phyloP scores from a whole-genome alignment of 2,329 filamentous ascomycete genomes.

The Paecilomyces dactylethromorphus region DNA sequence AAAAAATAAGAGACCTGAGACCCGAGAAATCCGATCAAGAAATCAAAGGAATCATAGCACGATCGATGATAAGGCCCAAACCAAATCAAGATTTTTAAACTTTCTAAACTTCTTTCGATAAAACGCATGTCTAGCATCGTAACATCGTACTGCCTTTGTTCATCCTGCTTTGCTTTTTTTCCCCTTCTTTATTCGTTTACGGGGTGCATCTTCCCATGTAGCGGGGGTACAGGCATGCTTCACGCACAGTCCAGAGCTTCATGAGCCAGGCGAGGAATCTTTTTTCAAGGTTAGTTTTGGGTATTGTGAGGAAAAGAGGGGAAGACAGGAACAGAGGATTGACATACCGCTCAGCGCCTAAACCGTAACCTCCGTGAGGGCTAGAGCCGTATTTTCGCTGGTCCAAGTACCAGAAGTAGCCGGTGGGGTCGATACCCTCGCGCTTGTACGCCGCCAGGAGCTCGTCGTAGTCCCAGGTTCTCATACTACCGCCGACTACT shows the following conservation, averaged over 20 bases:
- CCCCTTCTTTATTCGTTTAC: background rate
- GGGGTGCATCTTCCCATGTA: background rate
- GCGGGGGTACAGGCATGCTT: background rate
- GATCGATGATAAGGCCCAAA: constrained; percentile 10
- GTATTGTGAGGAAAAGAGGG: background rate
- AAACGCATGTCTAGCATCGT: background rate
- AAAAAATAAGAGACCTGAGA: background rate
- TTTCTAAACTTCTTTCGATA: constrained; percentile 1
- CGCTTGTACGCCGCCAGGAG: constrained; percentile 80
- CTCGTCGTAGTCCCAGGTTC: constrained; percentile 87
- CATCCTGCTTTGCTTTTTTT: background rate
- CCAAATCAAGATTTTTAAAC: constrained; percentile 3
- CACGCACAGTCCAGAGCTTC: background rate
- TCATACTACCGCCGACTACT: constrained; percentile 95
- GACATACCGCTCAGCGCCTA: background rate
- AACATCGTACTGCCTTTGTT: background rate
- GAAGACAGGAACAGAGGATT: background rate
- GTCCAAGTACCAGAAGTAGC: constrained; percentile 99
- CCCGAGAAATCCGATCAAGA: background rate
- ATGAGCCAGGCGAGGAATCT: background rate
- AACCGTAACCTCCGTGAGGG: background rate
- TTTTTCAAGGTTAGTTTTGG: background rate
- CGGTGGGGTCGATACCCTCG: constrained; percentile 74
- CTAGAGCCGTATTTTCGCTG: constrained; percentile 67
- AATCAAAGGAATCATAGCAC: background rate